Base-by-base conservation (phyloP, 2,329 filamentous ascomycete genomes). In the Fonsecaea monophora region DNA sequence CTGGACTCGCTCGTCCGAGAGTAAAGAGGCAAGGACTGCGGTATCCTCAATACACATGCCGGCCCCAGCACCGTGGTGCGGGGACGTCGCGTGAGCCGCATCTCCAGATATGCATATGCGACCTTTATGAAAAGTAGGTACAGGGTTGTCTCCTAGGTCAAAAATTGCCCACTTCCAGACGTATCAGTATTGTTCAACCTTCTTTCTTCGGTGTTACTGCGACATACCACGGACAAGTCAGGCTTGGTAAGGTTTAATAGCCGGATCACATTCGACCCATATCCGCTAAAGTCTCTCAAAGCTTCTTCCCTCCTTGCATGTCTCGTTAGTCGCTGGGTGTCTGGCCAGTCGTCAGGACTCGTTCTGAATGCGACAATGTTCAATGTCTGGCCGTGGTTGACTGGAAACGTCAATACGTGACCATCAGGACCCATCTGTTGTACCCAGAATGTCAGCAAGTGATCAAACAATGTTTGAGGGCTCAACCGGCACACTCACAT, bases 351-450 rank as follows among this genome's bases (percentile, higher is more conserved):
- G 38, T 83, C 67, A 0, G 79, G 76, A 42, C 80, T 75, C 13
- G 81, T 79, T 56, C 65, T 55, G 65, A 85, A 83, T 1, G 79
- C 81, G 21, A 86, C 81, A 1, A 85, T 80, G 73, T 90, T 90
- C 77, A 90, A 83, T 2, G 83, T 80, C 8, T 80, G 78, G 9
- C 83, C 83, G n/a, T 82, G 78, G 5, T 84, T 83, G 9, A 90
- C 86, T 0, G 88, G 86, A 72, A 89, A 90, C 0, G 84, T 87
- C 30, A 90, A 79, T 6, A 86, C 71, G 73, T 90, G 88, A 0
- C 84, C 86, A 60, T 80, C 88, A 62, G 85, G 81, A 74, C 85
- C 86, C 81, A 88, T 85, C 73, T 84, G 83, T 15, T 2, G 35
- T 37, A 2, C n/a, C 15, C 25, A 30, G 8, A 25, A 60, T 35